Evolutionary conservation across 352 stramenopile genomes (phyloP).

Genomic region (Globisporangium nunn): DNA sequence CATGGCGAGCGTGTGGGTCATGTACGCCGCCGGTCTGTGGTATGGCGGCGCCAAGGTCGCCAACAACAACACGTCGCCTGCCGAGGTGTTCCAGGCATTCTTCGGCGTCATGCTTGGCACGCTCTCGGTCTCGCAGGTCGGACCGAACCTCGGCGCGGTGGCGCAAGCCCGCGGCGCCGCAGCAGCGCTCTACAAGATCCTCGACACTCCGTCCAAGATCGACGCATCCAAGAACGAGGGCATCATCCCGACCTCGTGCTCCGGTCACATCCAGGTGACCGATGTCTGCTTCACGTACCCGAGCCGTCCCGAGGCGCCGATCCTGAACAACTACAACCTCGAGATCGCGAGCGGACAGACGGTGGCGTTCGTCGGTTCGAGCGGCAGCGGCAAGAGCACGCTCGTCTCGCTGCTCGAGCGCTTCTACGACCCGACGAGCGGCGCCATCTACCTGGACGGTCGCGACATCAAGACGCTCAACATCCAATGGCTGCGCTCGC

Average conservation of each 20-base stretch:
- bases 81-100: conserved; percentile 41
- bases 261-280: conserved; percentile 26
- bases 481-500: conserved; percentile 9
- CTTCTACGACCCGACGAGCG: conserved; percentile 7
- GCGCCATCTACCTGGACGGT: conserved; percentile 50
- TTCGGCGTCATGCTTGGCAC: conserved; percentile 48
- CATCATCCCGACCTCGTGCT: conserved; percentile 15
- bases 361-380: conserved; percentile 3
- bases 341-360: background rate
- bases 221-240: conserved; percentile 27
- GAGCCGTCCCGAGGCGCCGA: background rate
- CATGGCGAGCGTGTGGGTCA: conserved; percentile 33
- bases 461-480: conserved; percentile 68
- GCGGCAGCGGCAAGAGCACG: conserved; percentile 8
- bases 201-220: conserved; percentile 41
- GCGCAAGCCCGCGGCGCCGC: conserved; percentile 38
- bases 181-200: conserved; percentile 37
- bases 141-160: conserved; percentile 42
- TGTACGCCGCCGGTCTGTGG: conserved; percentile 43
- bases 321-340: conserved; percentile 2
- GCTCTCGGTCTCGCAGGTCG: conserved; percentile 35
- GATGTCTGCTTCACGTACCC: conserved; percentile 1
- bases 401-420: conserved; percentile 6
- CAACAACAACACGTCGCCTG: conserved; percentile 19
- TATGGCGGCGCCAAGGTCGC: conserved; percentile 39